Base-by-base conservation (phyloP, 2,329 filamentous ascomycete genomes). In the Calonectria fujianensis region DNA sequence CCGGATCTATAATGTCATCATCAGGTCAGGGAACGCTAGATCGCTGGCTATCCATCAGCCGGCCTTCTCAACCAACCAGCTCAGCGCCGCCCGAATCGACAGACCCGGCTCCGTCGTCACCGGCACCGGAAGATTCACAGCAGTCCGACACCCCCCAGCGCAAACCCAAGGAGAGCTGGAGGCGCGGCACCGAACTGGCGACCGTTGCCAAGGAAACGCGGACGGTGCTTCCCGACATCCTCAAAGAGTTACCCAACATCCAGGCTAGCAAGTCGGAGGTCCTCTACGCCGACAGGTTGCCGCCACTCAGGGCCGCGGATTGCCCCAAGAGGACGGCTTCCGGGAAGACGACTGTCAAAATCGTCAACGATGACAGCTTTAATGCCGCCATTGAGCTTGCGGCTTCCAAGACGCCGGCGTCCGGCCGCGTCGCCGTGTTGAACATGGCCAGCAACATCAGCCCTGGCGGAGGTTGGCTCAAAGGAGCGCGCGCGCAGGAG, bases 401-500 rank as follows among this genome's bases (percentile, higher is more conserved):
- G 4, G 69, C 75, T 24, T 78, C 76, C 64, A 82, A 84, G 32
- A 73, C 70, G 1, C 74, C 79, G 1, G 61, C 77, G 5, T 78
- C 77, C 57, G 83, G 82, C 6, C 82, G 84, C 10, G 88, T 93
- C n/a, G 90, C 88, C 39, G 88, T 94, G 31, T 85, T 95, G 73
- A 95, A 94, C 79, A 91, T 94, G 85, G 93, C 93, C 20, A 93
- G 91, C 66, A 87, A 90, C 61, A 78, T 82, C 4, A 82, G 80
- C 18, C 88, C 90, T 0, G 93, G 93, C n/a, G 93, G 93, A 27
- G 92, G 92, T 24, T 94, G 92, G 89, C 81, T 88, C 6, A 87
- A 87, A 48, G 93, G 93, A 45, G 87, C 91, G 70, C 83, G 90
- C 37, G 93, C 93, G 0, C 93, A 95, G 82, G 93, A 95, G 84